Percentiles rank a stretch among this genome's conserved stretches.
Conservation (phyloP, 225 moss, liverwort and hornwort species). For the Thuidium tamariscinum region DNA sequence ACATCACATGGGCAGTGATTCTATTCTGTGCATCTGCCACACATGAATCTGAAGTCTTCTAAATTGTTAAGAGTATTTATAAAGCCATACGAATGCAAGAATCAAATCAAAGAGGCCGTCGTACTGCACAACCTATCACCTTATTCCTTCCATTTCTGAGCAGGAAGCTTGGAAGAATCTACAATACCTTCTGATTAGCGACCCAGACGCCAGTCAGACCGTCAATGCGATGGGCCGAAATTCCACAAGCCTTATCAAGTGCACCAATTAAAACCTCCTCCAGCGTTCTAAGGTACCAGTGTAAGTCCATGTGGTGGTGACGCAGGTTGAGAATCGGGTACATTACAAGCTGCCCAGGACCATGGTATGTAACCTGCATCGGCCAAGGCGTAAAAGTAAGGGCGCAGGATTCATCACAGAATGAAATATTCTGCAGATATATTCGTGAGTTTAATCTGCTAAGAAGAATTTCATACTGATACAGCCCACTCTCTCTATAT, state of each 20-base stretch:
- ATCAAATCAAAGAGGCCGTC: not conserved
- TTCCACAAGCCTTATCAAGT: slow-evolving; percentile 43
- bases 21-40: not conserved
- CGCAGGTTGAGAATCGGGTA: slow-evolving; percentile 78
- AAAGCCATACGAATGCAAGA: not conserved
- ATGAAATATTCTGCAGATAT: not conserved
- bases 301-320: slow-evolving; percentile 58
- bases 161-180: not conserved
- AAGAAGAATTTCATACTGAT: not conserved
- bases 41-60: not conserved
- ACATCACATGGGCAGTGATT: not conserved
- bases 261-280: slow-evolving; percentile 76
- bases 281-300: slow-evolving; percentile 78
- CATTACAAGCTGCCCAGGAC: slow-evolving; percentile 88
- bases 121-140: not conserved
- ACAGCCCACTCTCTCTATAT: not conserved
- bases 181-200: slow-evolving; percentile 30
- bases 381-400: not conserved
- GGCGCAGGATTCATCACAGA: not conserved
- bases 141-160: not conserved
- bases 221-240: slow-evolving; percentile 57
- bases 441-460: not conserved
- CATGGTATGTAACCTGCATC: slow-evolving; percentile 65
- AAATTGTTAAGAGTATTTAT: not conserved
- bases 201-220: slow-evolving; percentile 89